Evolutionary conservation across 306 rosid genomes (phyloP).

Genomic region (Acacia confusa): DNA sequence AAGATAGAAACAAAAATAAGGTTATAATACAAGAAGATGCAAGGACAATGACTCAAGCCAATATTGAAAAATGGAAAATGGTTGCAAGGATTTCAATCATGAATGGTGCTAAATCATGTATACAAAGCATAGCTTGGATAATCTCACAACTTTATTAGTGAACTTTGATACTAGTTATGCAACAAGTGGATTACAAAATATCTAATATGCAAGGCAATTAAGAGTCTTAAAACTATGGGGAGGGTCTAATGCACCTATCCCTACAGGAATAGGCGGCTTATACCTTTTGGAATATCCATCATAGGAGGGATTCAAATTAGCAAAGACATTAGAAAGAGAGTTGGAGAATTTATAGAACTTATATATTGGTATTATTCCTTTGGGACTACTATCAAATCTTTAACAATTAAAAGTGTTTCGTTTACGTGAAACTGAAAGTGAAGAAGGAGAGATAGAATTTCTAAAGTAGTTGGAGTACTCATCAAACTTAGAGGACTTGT

Average conservation of each 20-base stretch:
- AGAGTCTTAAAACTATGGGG: background rate
- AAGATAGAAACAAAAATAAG: too few species aligned
- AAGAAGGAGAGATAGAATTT: background rate
- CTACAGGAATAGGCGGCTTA: background rate
- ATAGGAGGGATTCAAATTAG: fast-evolving
- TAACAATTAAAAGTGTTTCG: background rate
- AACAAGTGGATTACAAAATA: background rate
- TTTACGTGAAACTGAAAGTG: fast-evolving
- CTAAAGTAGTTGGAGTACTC: background rate
- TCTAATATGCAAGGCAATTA: background rate
- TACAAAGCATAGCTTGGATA: background rate
- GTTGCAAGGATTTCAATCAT: background rate
- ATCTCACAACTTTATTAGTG: background rate
- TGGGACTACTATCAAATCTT: background rate
- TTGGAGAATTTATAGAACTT: background rate
- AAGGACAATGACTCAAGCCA: fast-evolving
- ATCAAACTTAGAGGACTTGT: background rate
- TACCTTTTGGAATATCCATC: background rate
- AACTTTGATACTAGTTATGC: too few species aligned
- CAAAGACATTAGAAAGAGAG: background rate
- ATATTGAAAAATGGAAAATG: background rate
- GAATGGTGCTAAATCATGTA: background rate
- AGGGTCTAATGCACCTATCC: fast-evolving
- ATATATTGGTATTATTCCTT: background rate
- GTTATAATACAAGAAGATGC: background rate